Evolutionary conservation across 108 stramenopile species (phyloP).

Genomic region (Chaetoceros muelleri): DNA sequence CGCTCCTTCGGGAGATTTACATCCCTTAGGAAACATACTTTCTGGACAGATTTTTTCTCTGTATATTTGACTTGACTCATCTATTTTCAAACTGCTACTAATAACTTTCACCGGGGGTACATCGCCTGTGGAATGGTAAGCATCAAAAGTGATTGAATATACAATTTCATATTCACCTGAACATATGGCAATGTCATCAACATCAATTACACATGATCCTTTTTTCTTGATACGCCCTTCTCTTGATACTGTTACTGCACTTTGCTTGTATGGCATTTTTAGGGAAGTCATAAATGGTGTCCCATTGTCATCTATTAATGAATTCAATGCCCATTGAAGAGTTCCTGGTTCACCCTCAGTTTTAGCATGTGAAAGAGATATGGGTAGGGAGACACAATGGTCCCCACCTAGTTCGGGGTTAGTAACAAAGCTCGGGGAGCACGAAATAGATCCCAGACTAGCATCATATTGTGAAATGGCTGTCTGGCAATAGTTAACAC

Average conservation of each 20-base stretch:
- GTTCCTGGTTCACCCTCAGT: slow-evolving; percentile 27
- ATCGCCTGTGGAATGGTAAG: slow-evolving; percentile 48
- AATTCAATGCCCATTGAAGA: slow-evolving; percentile 22
- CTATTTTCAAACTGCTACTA: slow-evolving; percentile 18
- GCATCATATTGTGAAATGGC: slow-evolving; percentile 28
- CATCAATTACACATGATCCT: slow-evolving; percentile 20
- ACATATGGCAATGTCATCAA: slow-evolving; percentile 16
- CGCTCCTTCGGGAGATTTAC: slow-evolving; percentile 19
- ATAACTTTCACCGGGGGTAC: slow-evolving; percentile 42
- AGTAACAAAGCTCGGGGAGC: slow-evolving; percentile 28
- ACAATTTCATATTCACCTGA: slow-evolving; percentile 41
- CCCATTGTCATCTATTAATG: slow-evolving; percentile 33
- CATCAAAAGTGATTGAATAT: slow-evolving; percentile 56
- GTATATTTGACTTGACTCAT: slow-evolving; percentile 17
- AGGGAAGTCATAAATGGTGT: slow-evolving; percentile 26
- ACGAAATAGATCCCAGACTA: slow-evolving; percentile 19
- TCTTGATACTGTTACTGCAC: slow-evolving; percentile 19
- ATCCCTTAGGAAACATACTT: slow-evolving; percentile 14
- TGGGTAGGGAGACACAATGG: slow-evolving; percentile 28
- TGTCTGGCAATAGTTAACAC: slow-evolving; percentile 43
- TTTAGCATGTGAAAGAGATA: slow-evolving; percentile 9
- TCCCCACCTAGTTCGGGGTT: slow-evolving; percentile 27
- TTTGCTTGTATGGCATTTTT: slow-evolving; percentile 18
- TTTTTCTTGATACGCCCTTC: slow-evolving; percentile 29
- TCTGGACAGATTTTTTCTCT: slow-evolving; percentile 17